Evolutionary conservation across 495 filamentous ascomycete genomes (phyloP).

Genomic region (Penicillium ochrochloron): DNA sequence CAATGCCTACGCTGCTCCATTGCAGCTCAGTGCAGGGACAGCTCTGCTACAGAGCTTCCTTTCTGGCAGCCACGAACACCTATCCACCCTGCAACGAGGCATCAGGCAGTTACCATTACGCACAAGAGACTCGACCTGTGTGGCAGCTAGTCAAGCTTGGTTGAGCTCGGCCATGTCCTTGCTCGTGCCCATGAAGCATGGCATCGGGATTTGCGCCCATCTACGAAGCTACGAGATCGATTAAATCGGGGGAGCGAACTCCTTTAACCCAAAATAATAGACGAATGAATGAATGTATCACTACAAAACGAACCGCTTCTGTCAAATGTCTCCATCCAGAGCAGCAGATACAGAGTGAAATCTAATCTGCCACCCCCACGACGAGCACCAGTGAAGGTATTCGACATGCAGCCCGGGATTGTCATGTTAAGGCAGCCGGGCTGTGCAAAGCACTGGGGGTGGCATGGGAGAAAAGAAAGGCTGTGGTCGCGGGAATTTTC

Average conservation of each 20-base stretch:
- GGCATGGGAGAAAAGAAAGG: conserved; percentile 43
- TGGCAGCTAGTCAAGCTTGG: not conserved
- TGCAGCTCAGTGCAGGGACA: not conserved
- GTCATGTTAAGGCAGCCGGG: conserved; percentile 58
- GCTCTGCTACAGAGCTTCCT: not conserved
- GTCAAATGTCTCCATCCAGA: conserved; percentile 76
- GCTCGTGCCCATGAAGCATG: conserved; percentile 5
- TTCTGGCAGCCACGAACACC: not conserved
- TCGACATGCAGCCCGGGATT: conserved; percentile 44
- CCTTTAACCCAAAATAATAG: conserved; percentile 21
- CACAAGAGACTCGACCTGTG: not conserved
- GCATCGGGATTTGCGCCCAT: conserved; percentile 15
- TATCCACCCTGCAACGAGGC: not conserved
- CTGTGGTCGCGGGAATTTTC: conserved; percentile 23
- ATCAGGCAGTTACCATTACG: not conserved
- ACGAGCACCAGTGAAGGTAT: conserved; percentile 73
- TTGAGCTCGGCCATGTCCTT: not conserved
- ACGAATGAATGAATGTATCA: conserved; percentile 53
- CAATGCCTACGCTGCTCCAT: not conserved
- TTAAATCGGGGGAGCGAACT: not conserved
- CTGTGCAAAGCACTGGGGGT: conserved; percentile 54
- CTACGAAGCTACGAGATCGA: conserved; percentile 13
- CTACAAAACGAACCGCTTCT: conserved; percentile 77
- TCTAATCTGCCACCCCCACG: conserved; percentile 72
- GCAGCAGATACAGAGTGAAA: conserved; percentile 93